Evolutionary conservation across 2,329 filamentous ascomycete genomes (phyloP), one percentile per base, ranked within the genome.

Genomic region (Myotisia sp.): DNA sequence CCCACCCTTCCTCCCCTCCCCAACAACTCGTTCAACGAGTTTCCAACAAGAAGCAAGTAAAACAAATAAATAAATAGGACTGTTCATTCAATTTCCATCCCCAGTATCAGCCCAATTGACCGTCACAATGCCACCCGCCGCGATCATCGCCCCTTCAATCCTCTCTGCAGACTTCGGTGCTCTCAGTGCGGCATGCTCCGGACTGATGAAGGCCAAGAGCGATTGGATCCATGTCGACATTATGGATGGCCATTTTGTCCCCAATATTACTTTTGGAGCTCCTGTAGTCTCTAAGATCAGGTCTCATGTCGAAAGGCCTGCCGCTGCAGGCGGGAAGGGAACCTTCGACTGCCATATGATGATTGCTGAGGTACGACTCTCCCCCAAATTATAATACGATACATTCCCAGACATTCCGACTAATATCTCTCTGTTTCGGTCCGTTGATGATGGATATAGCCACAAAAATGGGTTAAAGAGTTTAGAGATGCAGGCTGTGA

Each of bases 271-370:
- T 30, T 94, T 95, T 53, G 90, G 90, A 39, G 77, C 87, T 13
- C 86, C 87, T 4, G 85, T 98, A 23, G 90, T 98, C 29, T 87
- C 84, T 47, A 92, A 87, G 66, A 90, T 98, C 50, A 76, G 90
- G 42, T 68, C 72, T 29, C 81, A 93, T 50, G 86, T 98, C 49
- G 77, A 83, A 37, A 69, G 70, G 46, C 86, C 85, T 3, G 67
- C 67, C 26, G 64, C 70, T 33, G 70, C 70, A 21, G 67, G 79
- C 46, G 85, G 81, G 34, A 80, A 77, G 48, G 90, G 90, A 42
- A 95, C 87, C 9, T 98, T 98, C 56, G 90, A 98, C 62, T 98
- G 90, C 70, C 90, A 98, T 63, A 95, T 98, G 90, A 98, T 98
- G 90, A 92, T 98, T 54, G 76, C 84, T 50, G 87, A 98, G 79